Evolutionary conservation across 225 moss, liverwort and hornwort genomes (phyloP), one percentile per base, ranked within the genome.

Genomic region (Pseudisothecium myosuroides): DNA sequence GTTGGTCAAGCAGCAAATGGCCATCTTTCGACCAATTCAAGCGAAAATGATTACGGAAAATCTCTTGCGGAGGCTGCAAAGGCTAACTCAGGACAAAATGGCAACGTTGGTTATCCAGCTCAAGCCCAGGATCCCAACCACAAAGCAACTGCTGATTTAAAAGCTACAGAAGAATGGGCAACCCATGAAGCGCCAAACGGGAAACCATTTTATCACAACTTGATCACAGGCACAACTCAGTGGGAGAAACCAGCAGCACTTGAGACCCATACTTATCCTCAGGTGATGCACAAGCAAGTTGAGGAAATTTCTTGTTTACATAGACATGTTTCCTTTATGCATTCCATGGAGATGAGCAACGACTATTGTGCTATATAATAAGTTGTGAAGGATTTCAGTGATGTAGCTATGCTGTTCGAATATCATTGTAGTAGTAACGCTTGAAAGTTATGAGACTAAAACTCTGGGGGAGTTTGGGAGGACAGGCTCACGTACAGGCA

Each of bases 241-340:
- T 95, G 95, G 95, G 94, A 95, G 83, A 95, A 95, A 88, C 95
- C 95, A 69, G 94, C 93, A 73, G 92, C 95, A 32, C 91, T 95
- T 82, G 94, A 94, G 83, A 69, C 89, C 34, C 91, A 94, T 50
- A 87, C 74, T 88, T 85, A 89, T 89, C 36, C 92, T 79, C 92
- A 94, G 94, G 94, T 94, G 84, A 90, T 63, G 86, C 75, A 56
- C 83, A 80, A 80, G 62, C 82, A 85, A 80, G 60, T 74, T 73
- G 37, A 49, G 83, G 24, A 87, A 60, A 56, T 84, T 80, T 69
- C n/a, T n/a, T 89, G 76, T 85, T 78, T n/a, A 54, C 50, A 63
- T 32, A 36, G 36, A 32, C 76, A n/a, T n/a, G n/a, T 55, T 89
- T 56, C 76, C 76, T 67, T 67, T 55, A 52, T 76, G 56, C 56